Conservation (phyloP, 345 rosid genomes). For the Populus pruinosa region DNA sequence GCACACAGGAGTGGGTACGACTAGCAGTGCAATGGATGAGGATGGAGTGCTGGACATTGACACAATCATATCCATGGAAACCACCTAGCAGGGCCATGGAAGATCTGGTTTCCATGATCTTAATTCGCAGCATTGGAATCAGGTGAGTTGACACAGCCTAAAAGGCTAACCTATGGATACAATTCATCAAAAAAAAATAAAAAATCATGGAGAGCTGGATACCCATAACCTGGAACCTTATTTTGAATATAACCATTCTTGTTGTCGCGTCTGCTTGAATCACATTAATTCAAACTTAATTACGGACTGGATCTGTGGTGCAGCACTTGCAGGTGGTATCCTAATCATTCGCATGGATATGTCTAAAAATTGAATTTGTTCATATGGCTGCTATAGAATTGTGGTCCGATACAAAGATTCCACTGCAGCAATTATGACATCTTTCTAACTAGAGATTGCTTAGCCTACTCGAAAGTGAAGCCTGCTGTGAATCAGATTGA, state of each 20-base stretch:
- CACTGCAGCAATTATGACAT: slow-evolving; percentile 78
- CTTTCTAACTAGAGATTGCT: slow-evolving; percentile 81
- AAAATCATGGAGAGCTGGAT: background rate
- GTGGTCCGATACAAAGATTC: slow-evolving; percentile 3
- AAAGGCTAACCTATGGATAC: background rate
- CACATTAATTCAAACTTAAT: background rate
- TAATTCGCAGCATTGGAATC: slow-evolving; percentile 85
- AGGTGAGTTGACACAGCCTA: slow-evolving; percentile 32
- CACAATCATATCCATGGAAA: slow-evolving; percentile 71
- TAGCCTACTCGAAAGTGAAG: slow-evolving; percentile 87
- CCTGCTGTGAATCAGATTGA: slow-evolving; percentile 97
- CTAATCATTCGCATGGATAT: background rate
- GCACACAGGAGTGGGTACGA: slow-evolving; percentile 63
- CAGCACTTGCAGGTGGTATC: background rate
- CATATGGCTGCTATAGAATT: background rate
- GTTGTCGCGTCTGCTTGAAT: background rate
- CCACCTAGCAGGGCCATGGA: slow-evolving; percentile 93
- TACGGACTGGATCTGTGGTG: background rate
- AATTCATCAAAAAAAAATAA: no score
- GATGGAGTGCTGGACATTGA: slow-evolving; percentile 81
- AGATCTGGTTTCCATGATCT: slow-evolving; percentile 74
- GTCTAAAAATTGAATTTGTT: background rate
- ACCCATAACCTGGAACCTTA: background rate
- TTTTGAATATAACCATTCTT: background rate
- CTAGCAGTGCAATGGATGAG: slow-evolving; percentile 63